phyloP scores from a whole-genome alignment of 257 asterid genomes.

The Linderniella brevidens region DNA sequence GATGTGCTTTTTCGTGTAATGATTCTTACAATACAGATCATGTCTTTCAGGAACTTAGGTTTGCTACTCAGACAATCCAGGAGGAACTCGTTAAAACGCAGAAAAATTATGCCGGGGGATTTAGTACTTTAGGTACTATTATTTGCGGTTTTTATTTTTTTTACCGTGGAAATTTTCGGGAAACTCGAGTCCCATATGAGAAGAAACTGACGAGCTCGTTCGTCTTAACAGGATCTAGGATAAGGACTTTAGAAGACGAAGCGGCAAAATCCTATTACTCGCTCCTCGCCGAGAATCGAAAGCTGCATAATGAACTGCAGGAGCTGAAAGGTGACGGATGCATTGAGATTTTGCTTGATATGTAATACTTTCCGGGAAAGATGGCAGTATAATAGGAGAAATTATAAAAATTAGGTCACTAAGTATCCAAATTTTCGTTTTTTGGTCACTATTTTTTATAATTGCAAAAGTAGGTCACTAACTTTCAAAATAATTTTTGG shows the following conservation, averaged over 20 bases:
- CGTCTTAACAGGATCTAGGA: constrained; percentile 25
- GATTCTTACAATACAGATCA: background rate
- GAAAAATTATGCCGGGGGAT: constrained; percentile 50
- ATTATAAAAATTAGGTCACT: too few relatives aligned
- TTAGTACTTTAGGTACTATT: constrained; percentile 31
- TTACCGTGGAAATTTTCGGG: background rate
- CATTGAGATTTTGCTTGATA: background rate
- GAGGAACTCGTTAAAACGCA: constrained; percentile 58
- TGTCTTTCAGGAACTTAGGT: constrained; percentile 60
- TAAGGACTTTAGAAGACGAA: constrained; percentile 29
- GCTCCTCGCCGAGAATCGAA: constrained; percentile 52
- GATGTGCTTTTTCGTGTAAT: constrained; percentile 1
- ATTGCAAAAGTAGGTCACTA: too few relatives aligned
- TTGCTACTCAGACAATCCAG: constrained; percentile 59
- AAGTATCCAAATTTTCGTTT: too few relatives aligned
- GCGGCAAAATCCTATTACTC: constrained; percentile 45
- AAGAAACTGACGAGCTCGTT: too few relatives aligned
- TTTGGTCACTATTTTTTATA: too few relatives aligned
- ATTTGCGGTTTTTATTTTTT: background rate
- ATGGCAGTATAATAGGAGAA: constrained; percentile 27
- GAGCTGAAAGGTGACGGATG: constrained; percentile 70
- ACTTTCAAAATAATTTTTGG: too few relatives aligned
- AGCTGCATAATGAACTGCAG: constrained; percentile 67
- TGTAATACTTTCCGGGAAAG: constrained; percentile 4
- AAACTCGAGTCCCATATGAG: too few relatives aligned